Evolutionary conservation across 176 grass and related monocot species (phyloP), one percentile per base, ranked within the genome.

Genomic region (Oryza coarctata): DNA sequence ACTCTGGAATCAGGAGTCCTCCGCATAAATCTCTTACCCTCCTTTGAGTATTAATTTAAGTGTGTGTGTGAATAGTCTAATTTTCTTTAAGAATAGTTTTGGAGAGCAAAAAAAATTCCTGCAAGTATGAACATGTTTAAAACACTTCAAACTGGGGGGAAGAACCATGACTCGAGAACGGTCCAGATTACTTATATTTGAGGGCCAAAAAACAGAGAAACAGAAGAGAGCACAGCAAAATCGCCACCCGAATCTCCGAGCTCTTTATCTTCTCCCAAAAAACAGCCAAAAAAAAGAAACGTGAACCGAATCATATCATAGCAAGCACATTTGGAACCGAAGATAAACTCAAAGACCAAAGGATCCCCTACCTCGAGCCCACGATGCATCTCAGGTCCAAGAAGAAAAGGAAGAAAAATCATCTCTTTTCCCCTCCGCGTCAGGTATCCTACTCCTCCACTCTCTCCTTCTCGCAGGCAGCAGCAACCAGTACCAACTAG

Each of bases 91-190:
- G 12, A 55, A 49, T 2, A 35, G 28, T 2, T 2, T 26, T 78
- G 27, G 6, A 6, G 39, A 4, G 20, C 12, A n/a, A 27, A 12
- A 60, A 60, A 28, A 69, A 15, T 33, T 55, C 22, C 9, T 63
- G 22, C 14, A 0, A 2, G 23, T 7, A 40, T n/a, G 34, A 76
- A 60, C 32, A 41, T 28, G 12, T 70, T 38, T 15, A 18, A 77
- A 82, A 55, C 14, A 40, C 33, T 83, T 83, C 68, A 58, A 88
- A 73, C 79, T n/a, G n/a, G 6, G 65, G 74, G 66, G 17, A 13
- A 8, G 12, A 39, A 7, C 9, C 3, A 2, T 4, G 0, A 60
- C 33, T 13, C 17, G 28, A 62, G 33, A 58, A 65, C 0, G 1
- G 2, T 10, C 4, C 6, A 17, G 71, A 49, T 65, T 17, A 2